Evolutionary conservation across 2,329 filamentous ascomycete species (phyloP), one percentile per base, ranked within the genome.

Genomic region (Colletotrichum liriopes): DNA sequence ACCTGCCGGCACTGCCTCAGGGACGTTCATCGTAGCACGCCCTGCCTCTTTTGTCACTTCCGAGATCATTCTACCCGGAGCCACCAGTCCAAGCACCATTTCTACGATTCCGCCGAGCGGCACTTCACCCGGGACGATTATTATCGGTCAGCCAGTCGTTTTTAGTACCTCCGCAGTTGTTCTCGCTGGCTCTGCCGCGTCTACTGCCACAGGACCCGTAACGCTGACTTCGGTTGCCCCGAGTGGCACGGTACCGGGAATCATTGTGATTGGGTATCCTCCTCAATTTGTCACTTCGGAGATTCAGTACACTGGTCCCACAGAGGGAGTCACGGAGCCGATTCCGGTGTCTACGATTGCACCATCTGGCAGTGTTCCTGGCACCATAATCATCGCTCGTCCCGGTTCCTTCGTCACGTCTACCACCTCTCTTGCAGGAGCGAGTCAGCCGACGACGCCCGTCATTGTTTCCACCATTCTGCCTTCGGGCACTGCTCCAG

Each of bases 21-120:
- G 73, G 2, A 75, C 74, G 1, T 47, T 73, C 1, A 47, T 75
- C 23, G 69, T 75, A 1, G 59, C 58, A 1, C 45, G 43, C 11
- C 67, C 73, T 9, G 62, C 66, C 5, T 26, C 54, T 12, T 49
- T 41, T 23, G 65, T 63, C 11, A 64, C 69, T 2, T 72, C 69
- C 3, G 32, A 51, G 9, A 43, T 67, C 3, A 59, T 60, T 9
- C 11, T 45, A 2, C 51, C 59, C 9, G 69, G 37, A 0, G 52
- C 41, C 8, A 54, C 43, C 4, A 43, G 51, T 18, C 5, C 68
- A 8, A 63, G 47, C 3, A 61, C 51, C 0, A 18, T 70, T 2
- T 58, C 55, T 0, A 69, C 72, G 9, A 65, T 73, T 12, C 54
- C 67, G 7, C 70, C 70, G 18, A 67, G 55, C 23, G 63, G 55